phyloP scores from a whole-genome alignment of 2,329 filamentous ascomycete species.

The Colletotrichum sp. region DNA sequence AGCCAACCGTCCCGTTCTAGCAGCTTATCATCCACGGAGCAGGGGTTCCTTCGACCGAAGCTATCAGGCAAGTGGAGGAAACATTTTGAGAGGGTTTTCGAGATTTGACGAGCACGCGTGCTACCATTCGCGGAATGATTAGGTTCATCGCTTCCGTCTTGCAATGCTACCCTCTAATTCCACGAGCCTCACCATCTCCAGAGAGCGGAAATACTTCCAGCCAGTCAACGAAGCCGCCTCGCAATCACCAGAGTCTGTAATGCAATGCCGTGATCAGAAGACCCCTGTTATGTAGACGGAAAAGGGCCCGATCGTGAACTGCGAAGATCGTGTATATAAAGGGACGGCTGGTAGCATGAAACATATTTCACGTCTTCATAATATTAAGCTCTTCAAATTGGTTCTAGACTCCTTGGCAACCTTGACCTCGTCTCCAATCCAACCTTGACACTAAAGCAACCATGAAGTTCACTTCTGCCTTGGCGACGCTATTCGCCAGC shows the following conservation, averaged over 20 bases:
- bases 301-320: neutral
- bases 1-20: neutral
- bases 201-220: neutral
- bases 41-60: neutral
- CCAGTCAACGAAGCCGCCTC: neutral
- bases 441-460: neutral
- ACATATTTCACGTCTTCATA: neutral
- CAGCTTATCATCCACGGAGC: neutral
- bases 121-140: slow-evolving; percentile 14
- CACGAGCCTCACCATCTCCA: neutral
- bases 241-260: neutral
- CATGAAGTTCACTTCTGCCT: slow-evolving; percentile 15
- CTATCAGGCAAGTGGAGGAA: neutral
- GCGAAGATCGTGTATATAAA: neutral
- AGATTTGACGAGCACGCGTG: neutral
- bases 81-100: neutral
- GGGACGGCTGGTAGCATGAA: neutral
- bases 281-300: neutral
- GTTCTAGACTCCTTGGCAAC: neutral
- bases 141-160: neutral
- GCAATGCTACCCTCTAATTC: neutral
- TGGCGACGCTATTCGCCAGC: slow-evolving; percentile 10
- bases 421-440: neutral
- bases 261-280: neutral
- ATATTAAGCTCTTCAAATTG: neutral